These are phyloP conservation scores for Myriosclerotinia duriaeana DNA, from an alignment of 2,329 filamentous ascomycete species.

Conservation along the genomic window DNA sequence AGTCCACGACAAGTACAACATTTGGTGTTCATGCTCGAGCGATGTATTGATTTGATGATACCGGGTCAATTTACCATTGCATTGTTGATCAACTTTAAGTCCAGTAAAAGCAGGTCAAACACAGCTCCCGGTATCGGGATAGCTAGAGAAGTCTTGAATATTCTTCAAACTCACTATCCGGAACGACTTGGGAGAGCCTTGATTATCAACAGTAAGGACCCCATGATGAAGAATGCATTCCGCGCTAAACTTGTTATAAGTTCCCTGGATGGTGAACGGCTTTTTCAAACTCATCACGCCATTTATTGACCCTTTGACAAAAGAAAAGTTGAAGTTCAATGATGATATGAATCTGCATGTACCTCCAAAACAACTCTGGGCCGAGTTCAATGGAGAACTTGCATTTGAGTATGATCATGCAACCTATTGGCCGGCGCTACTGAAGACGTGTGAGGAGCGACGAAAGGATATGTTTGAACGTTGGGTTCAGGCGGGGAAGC, in stretches of 20 bases:
- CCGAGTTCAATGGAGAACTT: constrained; percentile 70
- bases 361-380: constrained; percentile 78
- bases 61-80: constrained; percentile 83
- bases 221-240: background rate
- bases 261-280: constrained; percentile 85
- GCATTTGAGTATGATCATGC: constrained; percentile 90
- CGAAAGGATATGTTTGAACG: constrained; percentile 62
- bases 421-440: constrained; percentile 84
- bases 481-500: constrained; percentile 78
- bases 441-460: constrained; percentile 65
- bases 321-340: constrained; percentile 96
- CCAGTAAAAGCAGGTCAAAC: constrained; percentile 71
- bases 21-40: constrained; percentile 93
- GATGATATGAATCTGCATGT: constrained; percentile 84
- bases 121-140: constrained; percentile 70
- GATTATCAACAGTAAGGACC: constrained; percentile 74
- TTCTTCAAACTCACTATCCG: constrained; percentile 93
- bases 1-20: constrained; percentile 88
- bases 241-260: constrained; percentile 46
- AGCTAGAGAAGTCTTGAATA: constrained; percentile 80
- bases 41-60: constrained; percentile 82
- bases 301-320: constrained; percentile 93
- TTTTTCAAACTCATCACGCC: constrained; percentile 97
- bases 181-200: constrained; percentile 86
- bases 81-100: constrained; percentile 88